Evolutionary conservation across 306 rosid species (phyloP), one percentile per base, ranked within the genome.

Genomic region (Fragaria vesca): DNA sequence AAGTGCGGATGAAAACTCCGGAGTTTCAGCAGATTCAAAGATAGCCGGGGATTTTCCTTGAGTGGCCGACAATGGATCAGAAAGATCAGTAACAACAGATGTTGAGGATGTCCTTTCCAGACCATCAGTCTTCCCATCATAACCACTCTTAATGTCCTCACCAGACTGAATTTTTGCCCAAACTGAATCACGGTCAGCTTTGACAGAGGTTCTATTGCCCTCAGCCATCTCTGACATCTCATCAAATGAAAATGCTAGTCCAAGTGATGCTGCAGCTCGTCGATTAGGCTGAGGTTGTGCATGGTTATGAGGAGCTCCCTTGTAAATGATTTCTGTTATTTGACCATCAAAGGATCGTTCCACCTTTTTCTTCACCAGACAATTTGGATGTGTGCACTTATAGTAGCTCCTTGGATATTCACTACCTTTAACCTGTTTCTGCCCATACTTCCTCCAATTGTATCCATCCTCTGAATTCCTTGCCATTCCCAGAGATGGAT

Each of bases 381-480:
- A 94, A 80, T 82, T 90, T 73, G 91, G 83, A 60, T 89, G 83
- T 5, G 96, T 92, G 66, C 98, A 94, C 83, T 92, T 94, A 48
- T 90, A 94, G 75, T 94, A 94, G 83, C 98, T 94, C 74, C 98
- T 88, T 7, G 97, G 98, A 85, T 88, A 94, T 82, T 92, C 97
- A 71, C 97, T 90, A 8, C 98, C 97, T 78, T 92, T 94, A 1
- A 94, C 98, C 84, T 92, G 97, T 79, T 94, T 94, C 73, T 94
- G 98, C 30, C 98, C 98, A 78, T 94, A 94, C 83, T 94, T 94
- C 66, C 96, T 92, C 98, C 98, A 94, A 68, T 90, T 94, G 78
- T 92, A 94, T 72, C 96, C 97, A 79, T 94, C 96, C 74, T 90
- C 94, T 78, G 90, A 82, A 75, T 88, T 86, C 77, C 88, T 92